Evolutionary conservation across 2,329 filamentous ascomycete genomes (phyloP), one percentile per base, ranked within the genome.

Genomic region (Monosporascus ibericus): DNA sequence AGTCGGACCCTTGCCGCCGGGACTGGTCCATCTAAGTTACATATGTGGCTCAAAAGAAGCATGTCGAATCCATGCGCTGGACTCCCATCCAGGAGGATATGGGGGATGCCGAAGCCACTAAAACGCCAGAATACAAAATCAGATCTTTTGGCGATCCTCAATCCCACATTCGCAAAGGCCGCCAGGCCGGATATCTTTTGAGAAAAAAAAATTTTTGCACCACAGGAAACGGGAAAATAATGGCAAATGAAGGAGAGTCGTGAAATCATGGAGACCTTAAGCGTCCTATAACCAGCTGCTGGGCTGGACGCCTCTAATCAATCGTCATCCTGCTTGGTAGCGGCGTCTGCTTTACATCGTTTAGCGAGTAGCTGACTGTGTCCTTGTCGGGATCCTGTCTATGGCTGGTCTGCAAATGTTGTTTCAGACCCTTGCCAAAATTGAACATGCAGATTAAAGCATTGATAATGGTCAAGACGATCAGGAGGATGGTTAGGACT

Each of bases 401-500:
- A 40, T 68, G 67, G 6, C 65, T 75, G 65, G 78, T 80, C 61
- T 84, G 79, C 53, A 99, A 81, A 68, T 97, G 92, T 9, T 85
- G 85, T 75, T 95, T 96, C 55, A 99, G 77, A 8, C 94, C 94
- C 59, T 86, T 86, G 70, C 87, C 82, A 73, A 97, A 99, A 74
- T 97, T 97, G 70, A 80, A 75, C 71, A 90, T 92, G 78, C 92
- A 97, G 63, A 92, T 78, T 65, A 88, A 84, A 39, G 90, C 92
- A 62, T 95, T 92, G 68, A 81, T 72, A 62, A 99, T 96, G 54
- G 94, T 99, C 57, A 91, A 75, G 49, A 97, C 75, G 62, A 99
- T 90, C 55, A 97, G 76, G 27, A 95, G 72, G 54, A 99, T 89
- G 40, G 94, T 96, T 63, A 99, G 86, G 57, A 96, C 85, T 49